Evolutionary conservation across 2,329 filamentous ascomycete genomes (phyloP).

Genomic region (Alternaria alternata): DNA sequence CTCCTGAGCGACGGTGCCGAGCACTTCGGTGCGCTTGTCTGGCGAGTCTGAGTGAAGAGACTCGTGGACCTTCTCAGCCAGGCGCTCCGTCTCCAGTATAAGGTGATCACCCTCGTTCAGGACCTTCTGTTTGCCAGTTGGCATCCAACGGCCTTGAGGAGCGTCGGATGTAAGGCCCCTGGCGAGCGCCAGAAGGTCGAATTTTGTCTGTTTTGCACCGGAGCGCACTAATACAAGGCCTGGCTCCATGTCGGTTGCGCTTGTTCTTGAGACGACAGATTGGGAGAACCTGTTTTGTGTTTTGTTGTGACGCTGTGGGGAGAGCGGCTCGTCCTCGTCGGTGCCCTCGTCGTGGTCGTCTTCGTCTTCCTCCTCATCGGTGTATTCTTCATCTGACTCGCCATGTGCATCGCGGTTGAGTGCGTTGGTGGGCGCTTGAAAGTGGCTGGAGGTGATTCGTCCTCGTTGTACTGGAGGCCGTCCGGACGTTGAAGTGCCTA

Average conservation of each 20-base stretch:
- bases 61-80: slow-evolving; percentile 60
- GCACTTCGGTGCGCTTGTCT: slow-evolving; percentile 38
- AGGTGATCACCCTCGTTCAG: slow-evolving; percentile 75
- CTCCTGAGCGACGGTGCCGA: slow-evolving; percentile 40
- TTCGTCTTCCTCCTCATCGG: slow-evolving; percentile 37
- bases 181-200: slow-evolving; percentile 74
- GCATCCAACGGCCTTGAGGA: background rate
- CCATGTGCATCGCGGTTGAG: slow-evolving; percentile 42
- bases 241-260: slow-evolving; percentile 35
- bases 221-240: slow-evolving; percentile 36
- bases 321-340: slow-evolving; percentile 55
- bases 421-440: slow-evolving; percentile 44
- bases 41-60: slow-evolving; percentile 44
- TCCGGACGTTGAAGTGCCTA: slow-evolving; percentile 40
- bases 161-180: slow-evolving; percentile 68
- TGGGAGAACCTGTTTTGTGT: slow-evolving; percentile 38
- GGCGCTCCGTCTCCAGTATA: slow-evolving; percentile 77
- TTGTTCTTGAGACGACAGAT: slow-evolving; percentile 49
- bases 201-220: slow-evolving; percentile 58
- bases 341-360: slow-evolving; percentile 48
- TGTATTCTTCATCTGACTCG: slow-evolving; percentile 44
- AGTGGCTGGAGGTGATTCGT: slow-evolving; percentile 32
- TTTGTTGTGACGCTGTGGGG: slow-evolving; percentile 41
- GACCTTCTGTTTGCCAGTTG: slow-evolving; percentile 49
- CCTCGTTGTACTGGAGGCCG: slow-evolving; percentile 41